Evolutionary conservation across 2,329 filamentous ascomycete species (phyloP), one percentile per base, ranked within the genome.

Genomic region (Aspergillus uvarum): DNA sequence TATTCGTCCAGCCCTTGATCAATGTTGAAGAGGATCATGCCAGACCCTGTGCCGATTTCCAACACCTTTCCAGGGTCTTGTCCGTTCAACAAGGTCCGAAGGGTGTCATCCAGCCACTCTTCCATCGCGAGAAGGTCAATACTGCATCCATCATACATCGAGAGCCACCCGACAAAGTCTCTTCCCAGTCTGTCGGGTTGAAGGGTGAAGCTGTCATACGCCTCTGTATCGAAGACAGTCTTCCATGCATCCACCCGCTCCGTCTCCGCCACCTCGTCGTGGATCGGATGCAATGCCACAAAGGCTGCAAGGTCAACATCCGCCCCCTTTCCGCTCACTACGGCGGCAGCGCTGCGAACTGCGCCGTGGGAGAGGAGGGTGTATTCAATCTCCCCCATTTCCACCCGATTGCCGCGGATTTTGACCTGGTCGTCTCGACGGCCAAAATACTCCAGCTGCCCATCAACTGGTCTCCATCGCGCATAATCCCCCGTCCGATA

Each of bases 391-490:
- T 51, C 50, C 11, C 24, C 50, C 50, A 51, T 12, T n/a, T 51
- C 50, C 6, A 51, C 29, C 7, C 50, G 50, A n/a, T 51, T 26
- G 14, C 50, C 50, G 16, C n/a, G 12, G 19, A 51, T 35, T 16
- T 51, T 51, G 26, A 51, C 50, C n/a, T 51, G 50, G 26, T 14
- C 35, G 50, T 51, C 50, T n/a, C 35, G 32, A 32, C 50, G 26
- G 24, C 29, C 50, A n/a, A 51, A 11, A 21, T 4, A 51, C 4
- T 14, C 10, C 14, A 51, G 10, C 12, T 11, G 32, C 6, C 50
- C 50, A 21, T 51, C 50, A 22, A 22, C 22, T 3, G 22, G 6
- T 14, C n/a, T 5, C 16, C 21, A n/a, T 51, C 32, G 6, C 50
- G 26, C 5, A 35, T 29, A 7, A 51, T 51, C 50, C 4, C 50